Conservation (phyloP, 1,139 yeast genomes). For the Starmera stellimalicola region DNA sequence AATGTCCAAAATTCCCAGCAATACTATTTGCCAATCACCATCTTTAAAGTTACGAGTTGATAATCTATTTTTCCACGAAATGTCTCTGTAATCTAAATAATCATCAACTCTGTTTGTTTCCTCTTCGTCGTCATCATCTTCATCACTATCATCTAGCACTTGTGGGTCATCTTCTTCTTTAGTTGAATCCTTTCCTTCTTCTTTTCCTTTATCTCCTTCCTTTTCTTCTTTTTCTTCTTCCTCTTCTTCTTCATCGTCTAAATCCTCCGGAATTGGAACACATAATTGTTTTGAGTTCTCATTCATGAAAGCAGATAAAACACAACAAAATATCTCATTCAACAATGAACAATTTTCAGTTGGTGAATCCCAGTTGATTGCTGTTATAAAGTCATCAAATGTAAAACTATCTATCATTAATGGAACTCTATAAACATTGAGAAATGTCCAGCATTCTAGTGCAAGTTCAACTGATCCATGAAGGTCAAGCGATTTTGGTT, state of each 20-base stretch:
- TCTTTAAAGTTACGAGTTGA: constrained; percentile 68
- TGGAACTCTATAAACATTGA: constrained; percentile 61
- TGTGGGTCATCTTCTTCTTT: constrained; percentile 15
- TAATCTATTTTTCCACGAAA: constrained; percentile 70
- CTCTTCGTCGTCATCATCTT: constrained; percentile 13
- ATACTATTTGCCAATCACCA: constrained; percentile 77
- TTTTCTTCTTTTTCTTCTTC: constrained; percentile 23
- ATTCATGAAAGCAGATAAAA: constrained; percentile 23
- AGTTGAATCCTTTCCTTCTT: constrained; percentile 14
- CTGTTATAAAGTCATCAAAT: constrained; percentile 67
- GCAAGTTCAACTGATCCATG: constrained; percentile 31
- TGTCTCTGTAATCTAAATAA: constrained; percentile 50
- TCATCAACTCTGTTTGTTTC: constrained; percentile 30
- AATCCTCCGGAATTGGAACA: constrained; percentile 10
- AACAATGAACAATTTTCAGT: constrained; percentile 43
- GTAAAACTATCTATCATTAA: constrained; percentile 63
- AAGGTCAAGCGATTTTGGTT: constrained; percentile 12
- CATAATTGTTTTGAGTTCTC: constrained; percentile 14
- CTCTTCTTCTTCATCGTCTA: constrained; percentile 24
- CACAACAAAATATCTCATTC: constrained; percentile 66
- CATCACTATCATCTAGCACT: constrained; percentile 12
- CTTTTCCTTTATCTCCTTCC: constrained; percentile 8
- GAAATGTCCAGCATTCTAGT: constrained; percentile 65
- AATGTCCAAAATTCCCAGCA: constrained; percentile 55
- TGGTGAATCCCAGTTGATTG: constrained; percentile 44